Evolutionary conservation across 768 basidiomycete species (phyloP).

Genomic region (Harrya chromipes): DNA sequence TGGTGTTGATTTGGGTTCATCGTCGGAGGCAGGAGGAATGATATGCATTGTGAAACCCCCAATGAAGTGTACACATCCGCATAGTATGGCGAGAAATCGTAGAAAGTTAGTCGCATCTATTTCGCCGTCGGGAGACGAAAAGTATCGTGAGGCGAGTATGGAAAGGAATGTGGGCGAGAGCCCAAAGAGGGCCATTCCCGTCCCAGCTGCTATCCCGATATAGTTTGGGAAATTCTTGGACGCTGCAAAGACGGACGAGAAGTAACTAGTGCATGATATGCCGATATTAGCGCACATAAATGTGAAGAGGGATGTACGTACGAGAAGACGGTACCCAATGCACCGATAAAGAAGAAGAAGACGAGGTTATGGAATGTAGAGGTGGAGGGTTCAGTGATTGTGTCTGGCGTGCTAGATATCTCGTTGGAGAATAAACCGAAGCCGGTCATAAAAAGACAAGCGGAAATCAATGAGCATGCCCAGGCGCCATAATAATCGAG

Average conservation of each 20-base stretch:
- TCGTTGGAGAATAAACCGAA: slow-evolving; percentile 63
- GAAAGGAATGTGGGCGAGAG: slow-evolving; percentile 77
- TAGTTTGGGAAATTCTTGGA: slow-evolving; percentile 66
- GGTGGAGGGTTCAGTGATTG: slow-evolving; percentile 35
- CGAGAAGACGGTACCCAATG: slow-evolving; percentile 72
- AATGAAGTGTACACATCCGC: slow-evolving; percentile 50
- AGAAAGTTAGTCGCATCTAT: slow-evolving; percentile 50
- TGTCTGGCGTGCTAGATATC: slow-evolving; percentile 45
- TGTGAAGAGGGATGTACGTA: slow-evolving; percentile 36
- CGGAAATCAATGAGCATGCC: slow-evolving; percentile 60
- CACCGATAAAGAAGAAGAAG: slow-evolving; percentile 58
- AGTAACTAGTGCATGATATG: slow-evolving; percentile 42
- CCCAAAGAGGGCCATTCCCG: slow-evolving; percentile 73
- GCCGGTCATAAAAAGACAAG: slow-evolving; percentile 54
- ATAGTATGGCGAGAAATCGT: slow-evolving; percentile 52
- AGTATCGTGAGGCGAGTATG: slow-evolving; percentile 56
- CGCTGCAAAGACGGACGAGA: slow-evolving; percentile 73
- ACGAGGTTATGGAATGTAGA: slow-evolving; percentile 52
- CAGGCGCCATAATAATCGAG: slow-evolving; percentile 69
- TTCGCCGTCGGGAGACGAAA: slow-evolving; percentile 46
- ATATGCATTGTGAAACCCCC: slow-evolving; percentile 46
- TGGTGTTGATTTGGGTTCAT: neutral
- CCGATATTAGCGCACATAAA: neutral
- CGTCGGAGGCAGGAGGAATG: slow-evolving; percentile 10
- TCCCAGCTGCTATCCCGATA: slow-evolving; percentile 63